Conservation (phyloP, 768 basidiomycete species). For the Inosperma sp. region DNA sequence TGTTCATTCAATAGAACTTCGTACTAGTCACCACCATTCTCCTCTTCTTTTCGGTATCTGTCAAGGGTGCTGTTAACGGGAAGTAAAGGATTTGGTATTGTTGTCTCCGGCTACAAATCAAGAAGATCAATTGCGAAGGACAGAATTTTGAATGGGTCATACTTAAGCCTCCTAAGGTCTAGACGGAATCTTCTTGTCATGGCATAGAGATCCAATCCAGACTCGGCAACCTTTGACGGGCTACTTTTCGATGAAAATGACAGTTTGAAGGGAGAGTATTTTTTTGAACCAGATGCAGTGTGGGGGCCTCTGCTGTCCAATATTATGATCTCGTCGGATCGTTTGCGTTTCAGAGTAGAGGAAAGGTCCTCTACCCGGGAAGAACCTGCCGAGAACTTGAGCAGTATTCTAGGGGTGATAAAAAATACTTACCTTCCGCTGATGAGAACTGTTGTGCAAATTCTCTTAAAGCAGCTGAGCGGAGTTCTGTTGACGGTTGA, state of each 20-base stretch:
- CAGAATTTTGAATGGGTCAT: conserved; percentile 3
- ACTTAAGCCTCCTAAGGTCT: conserved; percentile 37
- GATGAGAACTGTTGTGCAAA: conserved; percentile 1
- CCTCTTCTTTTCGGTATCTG: conserved; percentile 43
- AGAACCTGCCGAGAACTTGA: background rate
- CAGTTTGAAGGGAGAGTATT: conserved; percentile 1
- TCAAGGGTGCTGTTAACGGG: conserved; percentile 61
- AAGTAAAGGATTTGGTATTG: conserved; percentile 85
- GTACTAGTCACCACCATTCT: conserved; percentile 54
- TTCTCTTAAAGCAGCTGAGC: conserved; percentile 23
- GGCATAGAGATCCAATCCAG: conserved; percentile 10
- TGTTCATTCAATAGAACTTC: conserved; percentile 28
- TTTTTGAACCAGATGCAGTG: background rate
- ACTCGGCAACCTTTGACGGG: background rate
- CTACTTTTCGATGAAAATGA: conserved; percentile 9
- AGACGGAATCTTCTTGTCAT: conserved; percentile 48
- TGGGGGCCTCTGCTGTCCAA: conserved; percentile 5
- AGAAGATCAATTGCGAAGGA: background rate
- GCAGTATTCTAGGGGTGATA: background rate
- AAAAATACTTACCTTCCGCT: conserved; percentile 2
- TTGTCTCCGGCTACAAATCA: conserved; percentile 39
- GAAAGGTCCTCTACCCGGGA: conserved; percentile 1
- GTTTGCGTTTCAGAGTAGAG: conserved; percentile 20
- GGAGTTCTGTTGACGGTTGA: conserved; percentile 9
- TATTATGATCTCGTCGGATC: conserved; percentile 9